A percentile compares a stretch with the other conserved stretches of the same genome.
Evolutionary conservation across 225 moss, liverwort and hornwort species (phyloP).

Genomic region (Sphagnum contortum): DNA sequence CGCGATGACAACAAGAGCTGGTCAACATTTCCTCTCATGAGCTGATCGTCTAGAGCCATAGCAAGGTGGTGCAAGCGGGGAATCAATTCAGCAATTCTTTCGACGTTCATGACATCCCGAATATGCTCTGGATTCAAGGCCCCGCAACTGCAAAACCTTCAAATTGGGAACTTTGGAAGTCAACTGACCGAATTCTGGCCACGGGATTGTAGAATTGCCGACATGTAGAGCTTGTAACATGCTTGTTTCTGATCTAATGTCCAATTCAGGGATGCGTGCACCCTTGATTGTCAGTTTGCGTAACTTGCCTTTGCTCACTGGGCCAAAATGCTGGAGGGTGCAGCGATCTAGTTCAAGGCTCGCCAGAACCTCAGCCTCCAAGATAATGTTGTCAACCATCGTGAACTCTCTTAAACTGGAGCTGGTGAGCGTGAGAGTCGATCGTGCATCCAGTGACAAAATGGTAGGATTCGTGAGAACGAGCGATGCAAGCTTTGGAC

Average conservation of each 20-base stretch:
- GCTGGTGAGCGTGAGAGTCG: conserved; percentile 40
- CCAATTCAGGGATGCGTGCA: conserved; percentile 27
- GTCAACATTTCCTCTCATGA: conserved; percentile 32
- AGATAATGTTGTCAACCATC: conserved; percentile 25
- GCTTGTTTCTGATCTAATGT: conserved; percentile 40
- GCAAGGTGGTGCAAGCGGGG: conserved; percentile 48
- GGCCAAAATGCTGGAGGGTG: conserved; percentile 42
- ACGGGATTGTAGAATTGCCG: conserved; percentile 39
- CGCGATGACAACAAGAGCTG: conserved; percentile 25
- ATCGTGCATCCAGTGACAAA: conserved; percentile 15
- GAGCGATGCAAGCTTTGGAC: conserved; percentile 59
- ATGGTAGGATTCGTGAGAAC: conserved; percentile 32
- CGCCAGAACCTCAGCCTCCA: conserved; percentile 58
- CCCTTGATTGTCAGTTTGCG: conserved; percentile 45
- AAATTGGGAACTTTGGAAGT: conserved; percentile 53
- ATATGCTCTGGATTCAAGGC: conserved; percentile 31
- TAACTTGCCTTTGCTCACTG: conserved; percentile 55
- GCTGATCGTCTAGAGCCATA: conserved; percentile 25
- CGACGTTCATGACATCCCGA: conserved; percentile 52
- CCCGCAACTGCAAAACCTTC: conserved; percentile 50
- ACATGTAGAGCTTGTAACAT: conserved; percentile 55
- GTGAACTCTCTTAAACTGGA: conserved; percentile 38
- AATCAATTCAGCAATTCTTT: conserved; percentile 49
- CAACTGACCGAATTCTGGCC: conserved; percentile 51
- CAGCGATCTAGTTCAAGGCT: conserved; percentile 41